These are phyloP conservation scores for Pleurostoma richardsiae DNA, from an alignment of 2,329 filamentous ascomycete genomes.

Conservation along the genomic window DNA sequence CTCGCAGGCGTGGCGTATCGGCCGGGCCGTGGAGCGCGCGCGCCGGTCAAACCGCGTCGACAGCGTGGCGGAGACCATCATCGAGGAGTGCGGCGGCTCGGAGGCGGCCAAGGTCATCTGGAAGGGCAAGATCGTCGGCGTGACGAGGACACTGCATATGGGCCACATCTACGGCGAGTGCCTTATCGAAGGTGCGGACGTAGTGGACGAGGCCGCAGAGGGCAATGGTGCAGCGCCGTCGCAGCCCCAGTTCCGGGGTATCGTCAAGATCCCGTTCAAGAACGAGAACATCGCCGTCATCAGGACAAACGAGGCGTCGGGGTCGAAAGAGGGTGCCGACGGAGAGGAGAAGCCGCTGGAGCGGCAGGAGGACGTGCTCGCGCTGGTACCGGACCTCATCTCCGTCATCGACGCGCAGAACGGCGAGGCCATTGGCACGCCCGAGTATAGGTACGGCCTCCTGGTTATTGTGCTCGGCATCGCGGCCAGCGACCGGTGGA, in stretches of 20 bases:
- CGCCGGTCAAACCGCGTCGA: constrained; percentile 43
- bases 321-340: neutral
- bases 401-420: constrained; percentile 50
- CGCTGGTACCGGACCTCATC: constrained; percentile 53
- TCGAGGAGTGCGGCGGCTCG: constrained; percentile 51
- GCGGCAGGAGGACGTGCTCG: constrained; percentile 36
- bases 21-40: constrained; percentile 50
- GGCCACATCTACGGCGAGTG: constrained; percentile 58
- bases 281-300: constrained; percentile 67
- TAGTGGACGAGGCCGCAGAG: constrained; percentile 21
- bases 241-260: constrained; percentile 30
- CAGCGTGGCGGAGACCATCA: constrained; percentile 51
- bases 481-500: constrained; percentile 38
- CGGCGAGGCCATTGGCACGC: constrained; percentile 50
- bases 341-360: constrained; percentile 27
- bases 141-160: constrained; percentile 49
- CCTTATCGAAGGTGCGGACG: constrained; percentile 44
- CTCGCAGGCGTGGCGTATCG: constrained; percentile 54
- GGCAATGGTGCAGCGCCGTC: neutral
- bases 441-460: constrained; percentile 50
- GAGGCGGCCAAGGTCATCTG: constrained; percentile 52
- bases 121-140: constrained; percentile 58
- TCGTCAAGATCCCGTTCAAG: constrained; percentile 51
- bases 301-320: constrained; percentile 14
- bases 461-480: constrained; percentile 44